Evolutionary conservation across 1,284 basidiomycete species (phyloP).

Genomic region (Marasmius fiardii): DNA sequence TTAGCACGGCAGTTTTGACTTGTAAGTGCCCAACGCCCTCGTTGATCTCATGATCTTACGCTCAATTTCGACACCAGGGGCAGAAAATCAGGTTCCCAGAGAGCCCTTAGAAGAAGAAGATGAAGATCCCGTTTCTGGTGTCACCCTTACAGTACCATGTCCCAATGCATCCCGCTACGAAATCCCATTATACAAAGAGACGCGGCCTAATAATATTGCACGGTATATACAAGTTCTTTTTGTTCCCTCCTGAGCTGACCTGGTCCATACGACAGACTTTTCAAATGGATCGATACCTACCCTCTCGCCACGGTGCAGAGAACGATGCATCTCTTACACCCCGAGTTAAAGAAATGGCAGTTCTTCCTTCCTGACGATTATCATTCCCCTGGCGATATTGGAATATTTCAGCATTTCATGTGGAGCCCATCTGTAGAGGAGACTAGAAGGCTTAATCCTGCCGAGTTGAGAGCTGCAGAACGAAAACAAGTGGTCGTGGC

Average conservation of each 20-base stretch:
- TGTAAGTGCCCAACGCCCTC: slow-evolving; percentile 28
- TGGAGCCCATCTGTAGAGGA: slow-evolving; percentile 36
- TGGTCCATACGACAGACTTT: slow-evolving; percentile 23
- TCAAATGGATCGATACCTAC: slow-evolving; percentile 41
- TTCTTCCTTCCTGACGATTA: slow-evolving; percentile 34
- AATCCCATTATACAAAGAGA: slow-evolving; percentile 25
- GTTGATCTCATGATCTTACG: slow-evolving; percentile 1
- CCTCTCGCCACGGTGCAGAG: slow-evolving; percentile 55
- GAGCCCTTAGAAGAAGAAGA: slow-evolving; percentile 31
- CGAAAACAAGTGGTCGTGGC: slow-evolving; percentile 44
- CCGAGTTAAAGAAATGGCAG: slow-evolving; percentile 37
- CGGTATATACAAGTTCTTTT: slow-evolving; percentile 25
- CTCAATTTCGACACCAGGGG: slow-evolving; percentile 25
- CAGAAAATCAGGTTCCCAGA: slow-evolving; percentile 33
- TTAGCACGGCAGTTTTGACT: slow-evolving; percentile 23
- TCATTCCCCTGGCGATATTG: slow-evolving; percentile 31
- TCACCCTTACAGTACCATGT: slow-evolving; percentile 43
- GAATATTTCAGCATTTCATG: slow-evolving; percentile 43
- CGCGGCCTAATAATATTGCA: slow-evolving; percentile 32
- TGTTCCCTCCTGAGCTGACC: neutral
- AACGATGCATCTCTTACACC: slow-evolving; percentile 46
- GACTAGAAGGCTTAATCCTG: slow-evolving; percentile 14
- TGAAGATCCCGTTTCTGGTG: slow-evolving; percentile 35
- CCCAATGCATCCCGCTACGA: slow-evolving; percentile 28
- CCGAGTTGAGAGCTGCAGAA: slow-evolving; percentile 17